Evolutionary conservation across 495 filamentous ascomycete species (phyloP).

Genomic region (Penicillium parvum): DNA sequence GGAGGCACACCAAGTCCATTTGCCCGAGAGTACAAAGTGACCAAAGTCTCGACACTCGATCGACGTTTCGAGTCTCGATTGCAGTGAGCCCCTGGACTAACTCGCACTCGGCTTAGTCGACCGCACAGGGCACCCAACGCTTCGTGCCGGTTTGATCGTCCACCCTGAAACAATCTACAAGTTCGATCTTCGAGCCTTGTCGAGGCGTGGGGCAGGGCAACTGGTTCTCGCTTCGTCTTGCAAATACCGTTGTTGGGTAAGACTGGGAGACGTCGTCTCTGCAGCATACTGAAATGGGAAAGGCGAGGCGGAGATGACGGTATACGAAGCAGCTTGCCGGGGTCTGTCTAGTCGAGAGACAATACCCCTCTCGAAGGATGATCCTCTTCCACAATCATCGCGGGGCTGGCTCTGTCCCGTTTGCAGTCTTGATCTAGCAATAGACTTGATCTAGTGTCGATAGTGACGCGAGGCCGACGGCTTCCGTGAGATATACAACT

Average conservation of each 20-base stretch:
- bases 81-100: slow-evolving; percentile 6
- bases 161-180: slow-evolving; percentile 41
- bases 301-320: neutral
- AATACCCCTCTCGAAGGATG: slow-evolving; percentile 4
- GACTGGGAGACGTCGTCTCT: slow-evolving; percentile 5
- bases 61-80: slow-evolving; percentile 13
- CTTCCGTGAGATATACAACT: neutral
- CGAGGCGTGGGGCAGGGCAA: slow-evolving; percentile 14
- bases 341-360: neutral
- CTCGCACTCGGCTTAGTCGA: neutral
- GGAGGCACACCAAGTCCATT: neutral
- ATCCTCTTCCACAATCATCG: slow-evolving; percentile 3
- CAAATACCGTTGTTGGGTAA: slow-evolving; percentile 10
- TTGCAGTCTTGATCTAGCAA: too few species aligned
- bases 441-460: too few species aligned
- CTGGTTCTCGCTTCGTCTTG: neutral
- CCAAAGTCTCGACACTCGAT: slow-evolving; percentile 11
- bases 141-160: slow-evolving; percentile 35
- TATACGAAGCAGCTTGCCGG: neutral
- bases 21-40: neutral
- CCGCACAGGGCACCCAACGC: slow-evolving; percentile 14
- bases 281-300: slow-evolving; percentile 14
- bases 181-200: slow-evolving; percentile 13
- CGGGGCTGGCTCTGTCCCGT: too few species aligned
- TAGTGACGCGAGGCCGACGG: slow-evolving; percentile 3